These are phyloP conservation scores for Pythium pyrilobum DNA, from an alignment of 352 stramenopile species.

Conservation along the genomic window DNA sequence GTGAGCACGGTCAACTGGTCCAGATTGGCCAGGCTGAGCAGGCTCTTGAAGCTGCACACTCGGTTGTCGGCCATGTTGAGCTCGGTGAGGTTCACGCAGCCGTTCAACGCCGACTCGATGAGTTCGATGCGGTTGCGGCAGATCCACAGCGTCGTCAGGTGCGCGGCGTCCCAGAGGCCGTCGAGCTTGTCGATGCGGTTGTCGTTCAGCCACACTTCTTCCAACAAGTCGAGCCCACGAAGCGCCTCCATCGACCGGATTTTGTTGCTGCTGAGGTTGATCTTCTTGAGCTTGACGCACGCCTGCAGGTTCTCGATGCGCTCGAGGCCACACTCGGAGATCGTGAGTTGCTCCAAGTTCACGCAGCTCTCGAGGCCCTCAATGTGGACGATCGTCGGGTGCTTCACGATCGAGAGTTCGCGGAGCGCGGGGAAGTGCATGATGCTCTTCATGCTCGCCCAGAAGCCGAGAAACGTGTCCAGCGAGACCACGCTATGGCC, in stretches of 20 bases:
- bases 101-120: constrained; percentile 61
- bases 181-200: constrained; percentile 61
- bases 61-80: constrained; percentile 85
- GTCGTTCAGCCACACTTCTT: constrained; percentile 81
- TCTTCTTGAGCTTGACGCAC: constrained; percentile 42
- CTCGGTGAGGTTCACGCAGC: constrained; percentile 51
- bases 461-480: constrained; percentile 81
- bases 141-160: constrained; percentile 66
- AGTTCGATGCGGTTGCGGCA: constrained; percentile 67
- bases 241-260: constrained; percentile 54
- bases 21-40: constrained; percentile 69
- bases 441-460: constrained; percentile 60
- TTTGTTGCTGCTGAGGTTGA: constrained; percentile 76
- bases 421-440: constrained; percentile 53
- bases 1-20: constrained; percentile 55
- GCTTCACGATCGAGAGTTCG: constrained; percentile 73
- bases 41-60: constrained; percentile 82
- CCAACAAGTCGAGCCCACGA: constrained; percentile 44
- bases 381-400: constrained; percentile 51
- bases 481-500: constrained; percentile 31
- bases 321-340: constrained; percentile 61
- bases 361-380: constrained; percentile 47
- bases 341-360: constrained; percentile 53
- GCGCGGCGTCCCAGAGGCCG: constrained; percentile 42
- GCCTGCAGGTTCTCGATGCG: constrained; percentile 36